Conservation (phyloP, 495 filamentous ascomycete genomes). For the Aspergillus bridgeri region DNA sequence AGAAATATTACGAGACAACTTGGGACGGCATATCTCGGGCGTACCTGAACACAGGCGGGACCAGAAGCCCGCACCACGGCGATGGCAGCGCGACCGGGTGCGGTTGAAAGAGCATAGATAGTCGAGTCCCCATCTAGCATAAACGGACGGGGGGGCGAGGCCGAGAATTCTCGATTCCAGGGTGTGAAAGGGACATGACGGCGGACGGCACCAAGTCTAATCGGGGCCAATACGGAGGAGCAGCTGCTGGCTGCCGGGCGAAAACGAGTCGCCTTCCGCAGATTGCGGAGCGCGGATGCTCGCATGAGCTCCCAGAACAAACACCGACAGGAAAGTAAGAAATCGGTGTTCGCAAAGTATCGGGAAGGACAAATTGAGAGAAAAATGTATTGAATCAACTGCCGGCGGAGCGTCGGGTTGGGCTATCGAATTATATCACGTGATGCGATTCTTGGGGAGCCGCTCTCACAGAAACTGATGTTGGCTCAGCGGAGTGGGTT, state of each 20-base stretch:
- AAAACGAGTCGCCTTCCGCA: slow-evolving; percentile 28
- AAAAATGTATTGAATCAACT: too few relatives aligned
- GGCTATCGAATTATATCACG: neutral
- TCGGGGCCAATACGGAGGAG: slow-evolving; percentile 4
- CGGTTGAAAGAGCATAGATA: slow-evolving; percentile 91
- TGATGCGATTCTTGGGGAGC: too few relatives aligned
- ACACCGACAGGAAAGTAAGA: neutral
- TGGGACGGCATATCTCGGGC: slow-evolving; percentile 11
- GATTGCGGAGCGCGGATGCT: slow-evolving; percentile 16
- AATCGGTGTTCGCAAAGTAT: neutral
- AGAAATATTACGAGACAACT: neutral
- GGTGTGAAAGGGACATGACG: neutral
- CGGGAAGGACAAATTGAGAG: too few relatives aligned
- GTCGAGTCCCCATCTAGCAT: slow-evolving; percentile 51
- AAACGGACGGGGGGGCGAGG: slow-evolving; percentile 11
- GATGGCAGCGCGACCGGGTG: slow-evolving; percentile 81
- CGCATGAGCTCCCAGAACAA: slow-evolving; percentile 34
- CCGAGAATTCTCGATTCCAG: slow-evolving; percentile 27
- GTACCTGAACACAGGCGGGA: slow-evolving; percentile 65
- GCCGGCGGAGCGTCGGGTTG: too few relatives aligned
- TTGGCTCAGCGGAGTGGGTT: too few relatives aligned
- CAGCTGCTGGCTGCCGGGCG: slow-evolving; percentile 22
- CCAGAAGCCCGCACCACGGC: slow-evolving; percentile 89
- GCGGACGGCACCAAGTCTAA: neutral
- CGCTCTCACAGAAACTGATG: too few relatives aligned